Conservation (phyloP, 2,329 filamentous ascomycete genomes). For the Myriosclerotinia scirpicola region DNA sequence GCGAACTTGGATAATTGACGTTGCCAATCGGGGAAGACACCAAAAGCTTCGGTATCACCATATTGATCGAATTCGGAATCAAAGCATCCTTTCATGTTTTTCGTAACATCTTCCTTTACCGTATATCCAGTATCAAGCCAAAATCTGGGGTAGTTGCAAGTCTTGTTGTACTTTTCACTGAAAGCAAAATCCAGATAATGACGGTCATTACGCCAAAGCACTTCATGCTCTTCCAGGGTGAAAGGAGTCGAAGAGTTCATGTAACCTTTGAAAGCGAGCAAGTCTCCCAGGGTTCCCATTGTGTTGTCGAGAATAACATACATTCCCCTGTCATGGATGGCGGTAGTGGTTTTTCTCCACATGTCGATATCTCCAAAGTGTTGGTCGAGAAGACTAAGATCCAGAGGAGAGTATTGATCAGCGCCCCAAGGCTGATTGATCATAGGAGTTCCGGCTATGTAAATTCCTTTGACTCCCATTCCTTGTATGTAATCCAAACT, state of each 20-base stretch:
- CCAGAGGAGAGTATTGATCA: slow-evolving; percentile 60
- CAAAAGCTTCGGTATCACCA: slow-evolving; percentile 59
- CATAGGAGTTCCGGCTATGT: slow-evolving; percentile 60
- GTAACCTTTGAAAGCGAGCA: slow-evolving; percentile 62
- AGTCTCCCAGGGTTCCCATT: slow-evolving; percentile 57
- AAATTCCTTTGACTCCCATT: slow-evolving; percentile 59
- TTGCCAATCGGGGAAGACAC: slow-evolving; percentile 62
- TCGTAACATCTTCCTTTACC: slow-evolving; percentile 46
- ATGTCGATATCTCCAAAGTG: slow-evolving; percentile 60
- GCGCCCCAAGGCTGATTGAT: slow-evolving; percentile 65
- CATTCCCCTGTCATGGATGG: slow-evolving; percentile 63
- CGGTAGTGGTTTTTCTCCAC: slow-evolving; percentile 58
- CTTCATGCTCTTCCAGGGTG: slow-evolving; percentile 52
- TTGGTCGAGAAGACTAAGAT: slow-evolving; percentile 62
- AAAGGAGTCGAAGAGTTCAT: slow-evolving; percentile 60
- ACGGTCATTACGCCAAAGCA: slow-evolving; percentile 54
- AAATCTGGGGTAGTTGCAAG: slow-evolving; percentile 60
- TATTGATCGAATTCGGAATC: slow-evolving; percentile 60
- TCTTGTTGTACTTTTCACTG: slow-evolving; percentile 54
- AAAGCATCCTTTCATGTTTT: slow-evolving; percentile 55
- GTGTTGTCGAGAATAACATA: slow-evolving; percentile 68
- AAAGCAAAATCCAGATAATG: slow-evolving; percentile 59
- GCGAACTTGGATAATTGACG: slow-evolving; percentile 66
- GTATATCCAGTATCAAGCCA: slow-evolving; percentile 55
- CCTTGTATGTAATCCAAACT: slow-evolving; percentile 64